Conservation (phyloP, 2,329 filamentous ascomycete species). For the Didymella glomerata region DNA sequence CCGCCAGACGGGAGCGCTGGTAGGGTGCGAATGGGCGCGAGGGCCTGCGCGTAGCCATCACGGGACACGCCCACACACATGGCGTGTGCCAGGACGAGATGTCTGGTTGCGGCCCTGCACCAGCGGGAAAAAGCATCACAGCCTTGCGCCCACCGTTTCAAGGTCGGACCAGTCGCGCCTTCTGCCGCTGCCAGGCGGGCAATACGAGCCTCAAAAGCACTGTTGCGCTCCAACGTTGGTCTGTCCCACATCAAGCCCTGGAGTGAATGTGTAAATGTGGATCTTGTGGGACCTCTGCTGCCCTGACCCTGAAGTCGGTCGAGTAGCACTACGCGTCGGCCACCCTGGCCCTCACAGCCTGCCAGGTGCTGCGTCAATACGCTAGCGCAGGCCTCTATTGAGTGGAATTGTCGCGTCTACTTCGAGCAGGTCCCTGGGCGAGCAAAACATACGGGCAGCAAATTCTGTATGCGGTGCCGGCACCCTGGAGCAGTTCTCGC, state of each 20-base stretch:
- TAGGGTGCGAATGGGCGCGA: conserved; percentile 1
- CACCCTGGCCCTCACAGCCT: conserved; percentile 19
- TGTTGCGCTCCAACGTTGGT: conserved; percentile 9
- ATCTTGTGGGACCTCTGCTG: conserved; percentile 5
- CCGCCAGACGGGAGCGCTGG: conserved; percentile 9
- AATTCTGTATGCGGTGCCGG: conserved; percentile 32
- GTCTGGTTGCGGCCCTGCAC: conserved; percentile 6
- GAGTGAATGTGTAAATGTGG: conserved; percentile 3
- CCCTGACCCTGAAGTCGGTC: conserved; percentile 13
- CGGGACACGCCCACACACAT: not conserved
- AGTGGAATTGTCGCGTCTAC: conserved; percentile 21
- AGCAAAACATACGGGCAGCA: conserved; percentile 24
- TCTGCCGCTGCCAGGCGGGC: conserved; percentile 18
- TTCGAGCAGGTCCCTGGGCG: conserved; percentile 15
- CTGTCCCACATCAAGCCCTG: conserved; percentile 9
- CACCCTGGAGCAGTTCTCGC: conserved; percentile 33
- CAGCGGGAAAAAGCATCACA: conserved; percentile 17
- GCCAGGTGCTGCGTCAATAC: conserved; percentile 12
- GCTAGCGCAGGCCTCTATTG: conserved; percentile 31
- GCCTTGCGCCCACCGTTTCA: conserved; percentile 18
- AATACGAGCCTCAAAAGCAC: conserved; percentile 10
- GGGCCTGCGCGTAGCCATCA: conserved; percentile 1
- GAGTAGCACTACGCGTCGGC: conserved; percentile 10
- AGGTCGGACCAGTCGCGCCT: conserved; percentile 8
- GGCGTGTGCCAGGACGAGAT: conserved; percentile 12